These are phyloP conservation scores for Dimargaris cristalligena DNA, from an alignment of 192 early-diverging fungal species.

Conservation along the genomic window DNA sequence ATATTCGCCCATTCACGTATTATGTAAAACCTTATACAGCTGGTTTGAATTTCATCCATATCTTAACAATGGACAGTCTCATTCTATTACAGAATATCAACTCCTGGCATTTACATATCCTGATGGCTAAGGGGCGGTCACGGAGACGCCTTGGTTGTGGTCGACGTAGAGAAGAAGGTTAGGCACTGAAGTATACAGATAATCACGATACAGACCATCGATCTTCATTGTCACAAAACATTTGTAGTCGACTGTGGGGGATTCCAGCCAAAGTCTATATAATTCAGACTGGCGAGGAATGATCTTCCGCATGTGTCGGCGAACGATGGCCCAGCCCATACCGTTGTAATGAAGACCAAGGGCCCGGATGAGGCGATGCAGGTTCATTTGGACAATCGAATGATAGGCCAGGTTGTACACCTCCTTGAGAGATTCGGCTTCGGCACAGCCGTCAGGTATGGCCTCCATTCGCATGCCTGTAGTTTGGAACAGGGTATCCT, in stretches of 20 bases:
- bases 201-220: conserved; percentile 45
- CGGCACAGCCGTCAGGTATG: conserved; percentile 35
- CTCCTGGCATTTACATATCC: no score
- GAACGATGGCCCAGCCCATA: conserved; percentile 38
- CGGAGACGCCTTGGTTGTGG: no score
- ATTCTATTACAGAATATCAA: no score
- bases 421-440: conserved; percentile 27
- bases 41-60: no score
- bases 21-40: no score
- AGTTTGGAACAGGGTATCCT: conserved; percentile 25
- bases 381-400: conserved; percentile 37
- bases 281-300: conserved; percentile 28
- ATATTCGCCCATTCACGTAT: no score
- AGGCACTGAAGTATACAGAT: conserved; percentile 24
- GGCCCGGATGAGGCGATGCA: conserved; percentile 43
- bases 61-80: no score
- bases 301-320: conserved; percentile 24
- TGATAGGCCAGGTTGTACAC: conserved; percentile 43
- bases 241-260: conserved; percentile 28
- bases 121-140: no score
- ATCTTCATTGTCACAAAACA: conserved; percentile 52
- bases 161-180: conserved; percentile 25
- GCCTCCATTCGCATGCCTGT: conserved; percentile 31
- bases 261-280: conserved; percentile 27
- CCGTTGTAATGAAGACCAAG: conserved; percentile 32